Percentiles rank a stretch among this genome's conserved stretches.
These are phyloP conservation scores for Wickerhamomyces sp. DNA, from an alignment of 1,139 yeast species.

Conservation along the genomic window DNA sequence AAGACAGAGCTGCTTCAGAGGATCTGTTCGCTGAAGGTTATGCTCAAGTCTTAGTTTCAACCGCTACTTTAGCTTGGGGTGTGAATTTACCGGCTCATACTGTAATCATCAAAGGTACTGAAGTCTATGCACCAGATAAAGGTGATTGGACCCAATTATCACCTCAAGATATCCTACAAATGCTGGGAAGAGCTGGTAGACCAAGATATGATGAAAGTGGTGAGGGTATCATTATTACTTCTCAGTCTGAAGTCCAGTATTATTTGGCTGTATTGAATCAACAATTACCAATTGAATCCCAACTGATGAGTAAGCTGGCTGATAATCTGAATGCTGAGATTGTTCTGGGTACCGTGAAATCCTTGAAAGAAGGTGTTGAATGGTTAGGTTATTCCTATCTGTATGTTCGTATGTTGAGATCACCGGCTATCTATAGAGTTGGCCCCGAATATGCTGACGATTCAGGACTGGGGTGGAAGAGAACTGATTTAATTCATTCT, in stretches of 20 bases:
- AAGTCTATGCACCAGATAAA: constrained; percentile 84
- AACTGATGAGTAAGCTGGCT: constrained; percentile 62
- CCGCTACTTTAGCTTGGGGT: constrained; percentile 99
- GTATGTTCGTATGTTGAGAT: constrained; percentile 70
- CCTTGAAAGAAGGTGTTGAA: constrained; percentile 59
- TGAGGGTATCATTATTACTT: constrained; percentile 89
- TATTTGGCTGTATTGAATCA: constrained; percentile 85
- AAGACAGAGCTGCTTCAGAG: constrained; percentile 76
- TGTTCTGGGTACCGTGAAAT: constrained; percentile 61
- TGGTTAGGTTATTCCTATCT: constrained; percentile 84
- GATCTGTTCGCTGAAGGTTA: constrained; percentile 87
- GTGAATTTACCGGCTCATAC: constrained; percentile 97
- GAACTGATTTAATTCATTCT: constrained; percentile 70
- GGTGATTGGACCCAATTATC: constrained; percentile 87
- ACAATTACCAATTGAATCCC: constrained; percentile 91
- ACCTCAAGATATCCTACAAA: constrained; percentile 91
- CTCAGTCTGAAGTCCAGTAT: constrained; percentile 81
- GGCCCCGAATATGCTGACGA: constrained; percentile 63
- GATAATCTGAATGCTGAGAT: constrained; percentile 87
- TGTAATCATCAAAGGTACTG: constrained; percentile 92
- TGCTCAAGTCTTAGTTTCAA: constrained; percentile 76
- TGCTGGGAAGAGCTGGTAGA: constrained; percentile 97
- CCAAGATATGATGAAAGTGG: constrained; percentile 92
- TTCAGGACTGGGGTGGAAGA: constrained; percentile 39
- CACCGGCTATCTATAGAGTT: constrained; percentile 73